Evolutionary conservation across 495 filamentous ascomycete genomes (phyloP), one percentile per base, ranked within the genome.

Genomic region (Durotheca rogersii): DNA sequence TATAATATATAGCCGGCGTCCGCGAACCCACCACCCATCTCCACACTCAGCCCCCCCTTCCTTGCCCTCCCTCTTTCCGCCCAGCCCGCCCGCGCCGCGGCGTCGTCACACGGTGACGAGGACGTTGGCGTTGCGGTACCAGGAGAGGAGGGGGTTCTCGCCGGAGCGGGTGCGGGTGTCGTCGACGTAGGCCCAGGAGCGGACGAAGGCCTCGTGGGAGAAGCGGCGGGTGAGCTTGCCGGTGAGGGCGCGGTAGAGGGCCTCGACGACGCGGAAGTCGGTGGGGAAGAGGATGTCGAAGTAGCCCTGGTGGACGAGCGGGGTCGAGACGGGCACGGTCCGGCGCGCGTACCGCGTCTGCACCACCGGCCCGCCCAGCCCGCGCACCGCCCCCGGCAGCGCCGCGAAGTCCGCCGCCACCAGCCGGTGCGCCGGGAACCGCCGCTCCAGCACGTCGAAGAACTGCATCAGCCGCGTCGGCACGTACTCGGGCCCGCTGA

Each of bases 281-380:
- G 92, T 97, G 0, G 93, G 93, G 71, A 99, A 99, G 61, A 99
- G 82, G 66, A 99, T 96, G 67, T 97, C 94, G 59, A 99, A 99
- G 69, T 95, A 95, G 9, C 93, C 94, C 73, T 99, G 94, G 56
- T 95, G 89, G 12, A 96, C 93, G 70, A 93, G 84, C 25, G 92
- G 91, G 9, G 94, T 97, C 3, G 82, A 74, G 7, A 99, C 93
- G 10, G 92, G 88, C 14, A 99, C 86, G 9, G 85, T 95, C 32
- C 82, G 78, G 48, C 93, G 73, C 72, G 88, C 74, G 70, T 87
- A 97, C 39, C 93, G 78, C 34, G 93, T 99, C 73, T 97, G 94
- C 50, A 99, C 93, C 3, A 97, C 93, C 0, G 93, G 93, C 4
- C 87, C 87, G 72, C 95, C 95, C 45, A 93, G 64, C 0, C 94